Base-by-base conservation (phyloP, 2,329 filamentous ascomycete species). In the Pestalotiopsis sp. region DNA sequence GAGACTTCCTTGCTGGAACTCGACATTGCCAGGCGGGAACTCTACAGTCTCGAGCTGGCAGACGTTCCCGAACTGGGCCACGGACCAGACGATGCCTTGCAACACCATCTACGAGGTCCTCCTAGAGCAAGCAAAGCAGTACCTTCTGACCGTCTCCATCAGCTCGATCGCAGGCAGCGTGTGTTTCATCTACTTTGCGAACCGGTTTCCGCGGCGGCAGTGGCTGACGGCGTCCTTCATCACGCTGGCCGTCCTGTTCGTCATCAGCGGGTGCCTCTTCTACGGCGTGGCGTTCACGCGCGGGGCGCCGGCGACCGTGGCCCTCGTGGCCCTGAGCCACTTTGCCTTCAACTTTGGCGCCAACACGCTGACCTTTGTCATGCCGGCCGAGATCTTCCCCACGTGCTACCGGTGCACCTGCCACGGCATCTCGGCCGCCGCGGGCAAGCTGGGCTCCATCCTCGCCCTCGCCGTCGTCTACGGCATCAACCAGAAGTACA, bases 371-470 rank as follows among this genome's bases (percentile, higher is more conserved):
- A 91, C 88, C 0, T 90, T 91, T 73, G 86, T 91, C 67, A 85
- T 91, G 17, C 88, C 89, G 1, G 89, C 87, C 57, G 89, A 91
- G 74, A 85, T 90, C 57, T 92, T 91, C 75, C 89, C 88, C 0
- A 91, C 89, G 2, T 84, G 85, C 71, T 91, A 90, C 72, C 85
- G 89, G 56, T 89, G 85, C 65, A 89, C 88, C 0, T 90, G 87
- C 69, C 88, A 90, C 73, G 88, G 88, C 27, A 87, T 90, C 66
- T 88, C 88, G 0, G 88, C 89, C 0, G 88, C 88, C 0, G 84
- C 85, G 0, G 89, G 88, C 12, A 90, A 90, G 73, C 77, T 88
- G 1, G 88, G 87, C 82, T 1, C 82, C 81, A 13, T 72, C 25
- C 49, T 72, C 39, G 71, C 71, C 20, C 65, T 72, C 23, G 67